These are phyloP conservation scores for Tuctoria greenei DNA, from an alignment of 176 grass and related monocot species.

Conservation along the genomic window DNA sequence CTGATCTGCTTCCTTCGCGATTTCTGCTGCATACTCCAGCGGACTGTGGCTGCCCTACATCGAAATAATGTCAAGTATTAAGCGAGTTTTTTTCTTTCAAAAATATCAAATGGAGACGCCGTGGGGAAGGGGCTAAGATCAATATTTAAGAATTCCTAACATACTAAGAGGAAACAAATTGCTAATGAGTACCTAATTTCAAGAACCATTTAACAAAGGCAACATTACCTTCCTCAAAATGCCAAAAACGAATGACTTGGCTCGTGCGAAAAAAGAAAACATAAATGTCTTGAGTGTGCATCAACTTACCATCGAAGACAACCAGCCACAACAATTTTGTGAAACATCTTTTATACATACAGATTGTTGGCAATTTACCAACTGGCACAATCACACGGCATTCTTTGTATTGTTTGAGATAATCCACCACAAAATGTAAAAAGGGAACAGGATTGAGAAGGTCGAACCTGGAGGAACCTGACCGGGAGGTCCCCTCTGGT, in stretches of 20 bases:
- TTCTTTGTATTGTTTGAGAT: neutral
- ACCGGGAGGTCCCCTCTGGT: conserved; percentile 79
- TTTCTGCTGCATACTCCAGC: conserved; percentile 68
- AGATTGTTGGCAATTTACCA: neutral
- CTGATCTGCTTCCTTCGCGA: conserved; percentile 73
- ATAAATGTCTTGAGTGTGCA: neutral
- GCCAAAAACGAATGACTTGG: neutral
- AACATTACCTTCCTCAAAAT: neutral
- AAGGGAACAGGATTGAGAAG: neutral
- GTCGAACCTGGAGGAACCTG: conserved; percentile 74
- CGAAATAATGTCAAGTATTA: neutral
- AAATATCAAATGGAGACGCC: neutral
- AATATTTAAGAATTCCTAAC: neutral
- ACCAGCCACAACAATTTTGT: neutral
- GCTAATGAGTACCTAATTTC: neutral
- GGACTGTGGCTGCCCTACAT: conserved; percentile 53
- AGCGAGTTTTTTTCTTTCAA: neutral
- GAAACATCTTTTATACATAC: neutral
- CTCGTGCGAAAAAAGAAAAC: too few relatives aligned
- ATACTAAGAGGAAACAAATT: neutral
- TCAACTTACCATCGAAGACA: neutral
- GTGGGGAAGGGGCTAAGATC: neutral
- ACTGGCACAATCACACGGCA: neutral
- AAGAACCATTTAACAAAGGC: neutral
- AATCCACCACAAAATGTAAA: neutral